A percentile compares a stretch with the other conserved stretches of the same genome.
Evolutionary conservation across 2,329 filamentous ascomycete genomes (phyloP).

Genomic region (Phaeosphaeria sp.): DNA sequence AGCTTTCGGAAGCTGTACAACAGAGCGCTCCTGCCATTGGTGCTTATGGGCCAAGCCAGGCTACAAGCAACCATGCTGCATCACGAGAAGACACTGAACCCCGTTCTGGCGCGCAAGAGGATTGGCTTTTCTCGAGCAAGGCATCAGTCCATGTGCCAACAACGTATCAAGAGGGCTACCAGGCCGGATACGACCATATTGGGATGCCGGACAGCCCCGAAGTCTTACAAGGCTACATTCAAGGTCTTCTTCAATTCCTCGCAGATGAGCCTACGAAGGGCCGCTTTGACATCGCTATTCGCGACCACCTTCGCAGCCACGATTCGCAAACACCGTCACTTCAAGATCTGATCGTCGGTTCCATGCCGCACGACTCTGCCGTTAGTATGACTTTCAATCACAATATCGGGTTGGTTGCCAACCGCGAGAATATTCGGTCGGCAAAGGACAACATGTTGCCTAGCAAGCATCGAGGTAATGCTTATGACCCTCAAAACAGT

Average conservation of each 20-base stretch:
- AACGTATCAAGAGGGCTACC: constrained; percentile 49
- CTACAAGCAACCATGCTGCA: constrained; percentile 17
- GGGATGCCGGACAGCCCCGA: constrained; percentile 40
- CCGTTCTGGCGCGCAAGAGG: constrained; percentile 25
- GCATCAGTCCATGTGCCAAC: constrained; percentile 29
- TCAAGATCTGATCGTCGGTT: constrained; percentile 31
- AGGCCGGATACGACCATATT: constrained; percentile 44
- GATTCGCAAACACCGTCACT: constrained; percentile 32
- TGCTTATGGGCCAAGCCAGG: constrained; percentile 9
- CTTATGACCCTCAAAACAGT: constrained; percentile 19
- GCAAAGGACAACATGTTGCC: constrained; percentile 12
- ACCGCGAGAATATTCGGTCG: constrained; percentile 36
- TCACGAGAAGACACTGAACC: constrained; percentile 21
- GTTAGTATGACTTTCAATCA: constrained; percentile 34
- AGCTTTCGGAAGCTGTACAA: constrained; percentile 5
- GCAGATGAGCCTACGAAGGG: constrained; percentile 33
- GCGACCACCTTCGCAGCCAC: constrained; percentile 13
- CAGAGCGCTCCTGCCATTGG: constrained; percentile 13
- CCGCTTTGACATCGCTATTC: constrained; percentile 13
- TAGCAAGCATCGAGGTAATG: constrained; percentile 18
- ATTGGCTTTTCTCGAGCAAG: constrained; percentile 30
- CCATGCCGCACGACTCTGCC: constrained; percentile 37
- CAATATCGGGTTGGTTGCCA: constrained; percentile 11
- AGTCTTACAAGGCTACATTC: constrained; percentile 42
- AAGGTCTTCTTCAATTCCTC: constrained; percentile 40